Evolutionary conservation across 106 monocot genomes (phyloP).

Genomic region (Dendrobium catenatum): DNA sequence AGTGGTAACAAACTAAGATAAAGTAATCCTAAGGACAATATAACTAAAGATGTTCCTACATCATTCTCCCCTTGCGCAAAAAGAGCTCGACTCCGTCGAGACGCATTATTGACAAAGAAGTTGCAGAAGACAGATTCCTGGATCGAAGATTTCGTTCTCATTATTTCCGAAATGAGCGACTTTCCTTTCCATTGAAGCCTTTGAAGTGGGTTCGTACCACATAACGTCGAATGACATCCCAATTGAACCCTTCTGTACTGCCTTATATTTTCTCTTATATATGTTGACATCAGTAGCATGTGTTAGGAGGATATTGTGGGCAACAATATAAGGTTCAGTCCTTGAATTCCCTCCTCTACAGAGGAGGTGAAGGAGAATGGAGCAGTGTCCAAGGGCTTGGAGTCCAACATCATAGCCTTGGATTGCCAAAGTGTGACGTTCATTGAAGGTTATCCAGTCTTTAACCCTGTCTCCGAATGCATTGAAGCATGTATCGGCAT

Average conservation of each 20-base stretch:
- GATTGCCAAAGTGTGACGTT: slow-evolving; percentile 67
- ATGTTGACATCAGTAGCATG: slow-evolving; percentile 51
- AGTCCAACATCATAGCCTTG: slow-evolving; percentile 77
- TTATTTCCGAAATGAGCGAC: no score
- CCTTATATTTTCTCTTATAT: slow-evolving; percentile 59
- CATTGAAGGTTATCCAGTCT: slow-evolving; percentile 76
- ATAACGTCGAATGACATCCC: slow-evolving; percentile 91
- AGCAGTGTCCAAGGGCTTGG: slow-evolving; percentile 72
- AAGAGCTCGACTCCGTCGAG: no score
- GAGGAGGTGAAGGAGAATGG: slow-evolving; percentile 46
- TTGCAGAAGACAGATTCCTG: no score
- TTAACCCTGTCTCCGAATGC: slow-evolving; percentile 73
- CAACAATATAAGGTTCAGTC: slow-evolving; percentile 67
- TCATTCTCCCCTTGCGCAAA: no score
- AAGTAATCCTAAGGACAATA: no score
- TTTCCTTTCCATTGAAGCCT: no score
- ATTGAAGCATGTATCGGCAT: slow-evolving; percentile 69
- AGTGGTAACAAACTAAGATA: no score
- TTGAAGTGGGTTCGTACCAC: slow-evolving; percentile 74
- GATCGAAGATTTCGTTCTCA: no score
- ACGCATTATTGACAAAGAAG: no score
- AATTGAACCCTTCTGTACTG: slow-evolving; percentile 56
- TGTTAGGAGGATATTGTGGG: slow-evolving; percentile 51
- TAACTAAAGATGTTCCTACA: no score
- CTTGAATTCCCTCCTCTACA: slow-evolving; percentile 59